A percentile compares a stretch with the other conserved stretches of the same genome.
Conservation (phyloP, 768 basidiomycete genomes). For the Pisolithus marmoratus region DNA sequence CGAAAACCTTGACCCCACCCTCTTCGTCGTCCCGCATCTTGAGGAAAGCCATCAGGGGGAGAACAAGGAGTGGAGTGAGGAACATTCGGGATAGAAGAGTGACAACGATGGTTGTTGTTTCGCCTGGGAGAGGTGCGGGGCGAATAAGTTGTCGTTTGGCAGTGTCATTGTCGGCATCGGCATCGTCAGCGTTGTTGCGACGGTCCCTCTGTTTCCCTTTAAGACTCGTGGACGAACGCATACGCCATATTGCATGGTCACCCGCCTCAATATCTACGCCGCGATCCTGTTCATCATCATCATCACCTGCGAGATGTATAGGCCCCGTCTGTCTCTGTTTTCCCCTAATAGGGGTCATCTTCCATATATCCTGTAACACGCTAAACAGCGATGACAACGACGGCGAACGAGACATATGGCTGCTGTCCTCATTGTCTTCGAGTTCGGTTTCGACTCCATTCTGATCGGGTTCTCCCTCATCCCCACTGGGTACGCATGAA, state of each 20-base stretch:
- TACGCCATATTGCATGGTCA: neutral
- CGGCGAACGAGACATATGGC: constrained; percentile 3
- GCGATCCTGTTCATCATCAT: constrained; percentile 1
- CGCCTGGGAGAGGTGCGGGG: constrained; percentile 41
- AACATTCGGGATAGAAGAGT: constrained; percentile 85
- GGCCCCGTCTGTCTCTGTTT: neutral
- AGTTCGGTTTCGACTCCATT: too few relatives aligned
- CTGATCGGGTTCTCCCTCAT: too few relatives aligned
- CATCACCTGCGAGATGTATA: constrained; percentile 2
- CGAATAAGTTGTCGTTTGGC: neutral
- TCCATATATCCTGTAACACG: constrained; percentile 12
- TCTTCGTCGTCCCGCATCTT: constrained; percentile 51
- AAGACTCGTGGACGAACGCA: neutral
- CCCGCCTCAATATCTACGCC: neutral
- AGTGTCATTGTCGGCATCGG: neutral
- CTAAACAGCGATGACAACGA: constrained; percentile 18
- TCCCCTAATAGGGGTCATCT: constrained; percentile 3
- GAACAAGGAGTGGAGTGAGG: constrained; percentile 68
- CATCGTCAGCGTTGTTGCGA: neutral
- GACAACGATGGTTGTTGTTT: constrained; percentile 79
- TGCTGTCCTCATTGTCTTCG: neutral
- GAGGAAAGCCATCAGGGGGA: constrained; percentile 69
- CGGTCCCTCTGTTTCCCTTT: neutral
- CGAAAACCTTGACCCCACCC: constrained; percentile 43
- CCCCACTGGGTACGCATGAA: too few relatives aligned